A percentile compares a stretch with the other conserved stretches of the same genome.
phyloP scores from a whole-genome alignment of 2,329 filamentous ascomycete species.

The Pochonia chlamydosporia region DNA sequence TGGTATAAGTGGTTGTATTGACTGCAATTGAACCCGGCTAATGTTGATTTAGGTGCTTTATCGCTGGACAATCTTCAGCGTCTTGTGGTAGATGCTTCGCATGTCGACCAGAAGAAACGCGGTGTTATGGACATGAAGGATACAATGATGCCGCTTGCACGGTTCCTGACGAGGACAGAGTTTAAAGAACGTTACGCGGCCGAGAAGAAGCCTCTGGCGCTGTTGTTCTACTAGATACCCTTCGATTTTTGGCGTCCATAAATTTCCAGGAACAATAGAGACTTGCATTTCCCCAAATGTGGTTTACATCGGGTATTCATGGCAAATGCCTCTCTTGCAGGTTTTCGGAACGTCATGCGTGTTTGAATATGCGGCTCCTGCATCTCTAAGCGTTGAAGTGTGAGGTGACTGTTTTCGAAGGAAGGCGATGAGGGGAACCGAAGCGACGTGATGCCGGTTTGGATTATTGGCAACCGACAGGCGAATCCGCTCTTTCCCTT shows the following conservation, averaged over 20 bases:
- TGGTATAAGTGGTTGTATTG: slow-evolving; percentile 46
- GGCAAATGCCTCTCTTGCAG: too few relatives aligned
- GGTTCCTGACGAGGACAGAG: slow-evolving; percentile 64
- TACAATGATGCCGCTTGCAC: slow-evolving; percentile 72
- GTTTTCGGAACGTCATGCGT: too few relatives aligned
- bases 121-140: slow-evolving; percentile 95
- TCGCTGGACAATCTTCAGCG: slow-evolving; percentile 66
- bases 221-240: slow-evolving; percentile 56
- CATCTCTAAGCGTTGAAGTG: too few relatives aligned
- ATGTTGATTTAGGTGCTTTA: slow-evolving; percentile 51
- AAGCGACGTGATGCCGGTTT: too few relatives aligned
- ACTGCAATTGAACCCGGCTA: slow-evolving; percentile 1
- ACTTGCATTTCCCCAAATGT: too few relatives aligned
- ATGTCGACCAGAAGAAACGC: slow-evolving; percentile 91
- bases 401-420: too few relatives aligned
- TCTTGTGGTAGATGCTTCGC: slow-evolving; percentile 83
- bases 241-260: background rate
- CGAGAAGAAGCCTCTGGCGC: slow-evolving; percentile 49
- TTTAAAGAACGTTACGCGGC: slow-evolving; percentile 65
- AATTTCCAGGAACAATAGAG: background rate
- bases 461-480: background rate
- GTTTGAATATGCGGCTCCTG: too few relatives aligned
- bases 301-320: too few relatives aligned
- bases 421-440: too few relatives aligned
- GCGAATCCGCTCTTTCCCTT: slow-evolving; percentile 1